These are phyloP conservation scores for Starmerella vitae DNA, from an alignment of 805 yeast genomes.

Conservation along the genomic window DNA sequence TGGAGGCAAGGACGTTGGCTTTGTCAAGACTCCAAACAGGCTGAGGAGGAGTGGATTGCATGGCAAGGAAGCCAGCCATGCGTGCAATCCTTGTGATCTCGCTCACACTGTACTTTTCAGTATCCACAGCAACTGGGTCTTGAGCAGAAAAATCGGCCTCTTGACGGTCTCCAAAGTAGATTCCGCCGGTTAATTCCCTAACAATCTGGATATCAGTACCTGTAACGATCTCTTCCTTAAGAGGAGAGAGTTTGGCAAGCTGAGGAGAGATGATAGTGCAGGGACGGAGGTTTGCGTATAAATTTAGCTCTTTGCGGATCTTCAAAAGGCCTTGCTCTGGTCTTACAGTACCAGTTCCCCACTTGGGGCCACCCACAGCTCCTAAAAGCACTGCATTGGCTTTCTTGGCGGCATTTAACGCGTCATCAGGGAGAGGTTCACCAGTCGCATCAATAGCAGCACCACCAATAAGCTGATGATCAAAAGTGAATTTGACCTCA, in stretches of 20 bases:
- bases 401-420: slow-evolving; percentile 66
- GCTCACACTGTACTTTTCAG: slow-evolving; percentile 79
- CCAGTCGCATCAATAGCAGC: slow-evolving; percentile 98
- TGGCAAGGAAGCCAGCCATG: slow-evolving; percentile 95
- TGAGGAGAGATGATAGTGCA: slow-evolving; percentile 84
- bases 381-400: slow-evolving; percentile 95
- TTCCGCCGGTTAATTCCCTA: slow-evolving; percentile 95
- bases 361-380: slow-evolving; percentile 98
- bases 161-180: slow-evolving; percentile 88
- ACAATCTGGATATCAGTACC: slow-evolving; percentile 91
- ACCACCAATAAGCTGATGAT: slow-evolving; percentile 86
- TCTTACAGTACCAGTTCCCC: slow-evolving; percentile 95
- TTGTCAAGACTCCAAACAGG: slow-evolving; percentile 95
- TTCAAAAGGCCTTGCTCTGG: slow-evolving; percentile 94
- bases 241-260: slow-evolving; percentile 73
- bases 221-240: slow-evolving; percentile 66
- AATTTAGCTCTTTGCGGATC: slow-evolving; percentile 84
- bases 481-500: slow-evolving; percentile 54
- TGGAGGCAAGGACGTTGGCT: slow-evolving; percentile 93
- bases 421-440: slow-evolving; percentile 71
- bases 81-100: slow-evolving; percentile 93
- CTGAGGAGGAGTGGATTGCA: slow-evolving; percentile 83
- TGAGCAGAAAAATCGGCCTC: slow-evolving; percentile 75
- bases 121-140: slow-evolving; percentile 61
- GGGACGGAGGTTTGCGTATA: slow-evolving; percentile 94